A percentile compares a stretch with the other conserved stretches of the same genome.
Evolutionary conservation across 2,329 filamentous ascomycete species (phyloP).

Genomic region (Atkinsonella hypoxylon): DNA sequence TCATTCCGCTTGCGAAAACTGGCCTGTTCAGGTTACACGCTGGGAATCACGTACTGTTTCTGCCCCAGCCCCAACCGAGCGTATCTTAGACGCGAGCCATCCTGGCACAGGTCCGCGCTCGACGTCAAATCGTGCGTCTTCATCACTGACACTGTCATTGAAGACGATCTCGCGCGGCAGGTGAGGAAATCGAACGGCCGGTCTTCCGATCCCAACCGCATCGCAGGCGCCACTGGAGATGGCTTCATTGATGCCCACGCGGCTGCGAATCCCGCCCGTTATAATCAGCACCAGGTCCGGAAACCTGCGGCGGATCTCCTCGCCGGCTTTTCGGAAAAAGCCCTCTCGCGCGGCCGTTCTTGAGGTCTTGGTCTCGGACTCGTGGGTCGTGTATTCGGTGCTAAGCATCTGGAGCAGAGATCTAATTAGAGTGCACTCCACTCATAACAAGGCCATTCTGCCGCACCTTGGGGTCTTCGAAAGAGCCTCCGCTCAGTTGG

Average conservation of each 20-base stretch:
- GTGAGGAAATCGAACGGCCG: neutral
- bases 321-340: neutral
- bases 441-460: neutral
- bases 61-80: neutral
- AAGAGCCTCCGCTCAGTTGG: neutral
- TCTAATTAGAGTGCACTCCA: no score
- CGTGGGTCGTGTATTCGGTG: neutral
- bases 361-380: neutral
- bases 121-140: neutral
- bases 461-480: neutral
- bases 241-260: neutral
- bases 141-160: neutral
- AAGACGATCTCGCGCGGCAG: neutral
- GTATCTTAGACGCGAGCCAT: neutral
- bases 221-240: neutral
- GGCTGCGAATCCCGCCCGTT: neutral
- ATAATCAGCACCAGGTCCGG: neutral
- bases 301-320: neutral
- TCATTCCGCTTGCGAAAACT: neutral
- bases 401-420: neutral
- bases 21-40: no score
- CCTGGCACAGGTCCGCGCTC: neutral
- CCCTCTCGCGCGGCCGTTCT: neutral
- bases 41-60: neutral
- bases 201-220: neutral